Percentiles rank a stretch among this genome's conserved stretches.
phyloP scores from a whole-genome alignment of 2,329 filamentous ascomycete genomes.

The Sordariomycetes sp. region DNA sequence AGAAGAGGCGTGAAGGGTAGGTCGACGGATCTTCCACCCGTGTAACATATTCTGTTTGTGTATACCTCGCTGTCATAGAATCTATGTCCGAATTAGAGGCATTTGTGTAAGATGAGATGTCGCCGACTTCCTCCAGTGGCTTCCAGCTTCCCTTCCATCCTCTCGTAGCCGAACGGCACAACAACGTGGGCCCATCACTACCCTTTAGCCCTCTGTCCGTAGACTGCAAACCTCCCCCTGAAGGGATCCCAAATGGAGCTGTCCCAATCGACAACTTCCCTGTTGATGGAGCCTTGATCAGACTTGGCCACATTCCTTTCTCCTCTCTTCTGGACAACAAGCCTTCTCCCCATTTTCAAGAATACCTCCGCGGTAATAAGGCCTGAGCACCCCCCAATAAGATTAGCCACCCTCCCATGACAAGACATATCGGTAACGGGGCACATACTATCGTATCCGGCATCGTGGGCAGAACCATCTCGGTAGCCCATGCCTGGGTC shows the following conservation, averaged over 20 bases:
- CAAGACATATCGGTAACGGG: background rate
- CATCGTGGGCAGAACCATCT: slow-evolving; percentile 32
- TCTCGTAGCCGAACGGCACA: background rate
- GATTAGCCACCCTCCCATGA: background rate
- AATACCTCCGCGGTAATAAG: slow-evolving; percentile 31
- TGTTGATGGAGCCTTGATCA: background rate
- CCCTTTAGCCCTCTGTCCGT: background rate
- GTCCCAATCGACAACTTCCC: slow-evolving; percentile 10
- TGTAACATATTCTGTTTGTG: slow-evolving; percentile 2
- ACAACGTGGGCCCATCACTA: background rate
- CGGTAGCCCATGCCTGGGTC: background rate
- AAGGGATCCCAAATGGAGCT: slow-evolving; percentile 9
- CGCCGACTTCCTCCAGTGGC: background rate
- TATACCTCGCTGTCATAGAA: slow-evolving; percentile 5
- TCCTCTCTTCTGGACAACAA: background rate
- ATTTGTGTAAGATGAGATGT: background rate
- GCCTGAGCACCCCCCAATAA: slow-evolving; percentile 14
- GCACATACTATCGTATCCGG: slow-evolving; percentile 46
- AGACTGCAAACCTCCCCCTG: slow-evolving; percentile 14
- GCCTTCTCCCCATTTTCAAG: slow-evolving; percentile 14
- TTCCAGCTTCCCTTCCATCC: background rate
- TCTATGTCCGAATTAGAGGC: slow-evolving; percentile 1
- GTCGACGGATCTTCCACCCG: background rate
- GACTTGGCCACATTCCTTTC: background rate
- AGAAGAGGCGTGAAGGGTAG: background rate